phyloP scores from a whole-genome alignment of 441 rosid genomes.

The Erodium trifolium region DNA sequence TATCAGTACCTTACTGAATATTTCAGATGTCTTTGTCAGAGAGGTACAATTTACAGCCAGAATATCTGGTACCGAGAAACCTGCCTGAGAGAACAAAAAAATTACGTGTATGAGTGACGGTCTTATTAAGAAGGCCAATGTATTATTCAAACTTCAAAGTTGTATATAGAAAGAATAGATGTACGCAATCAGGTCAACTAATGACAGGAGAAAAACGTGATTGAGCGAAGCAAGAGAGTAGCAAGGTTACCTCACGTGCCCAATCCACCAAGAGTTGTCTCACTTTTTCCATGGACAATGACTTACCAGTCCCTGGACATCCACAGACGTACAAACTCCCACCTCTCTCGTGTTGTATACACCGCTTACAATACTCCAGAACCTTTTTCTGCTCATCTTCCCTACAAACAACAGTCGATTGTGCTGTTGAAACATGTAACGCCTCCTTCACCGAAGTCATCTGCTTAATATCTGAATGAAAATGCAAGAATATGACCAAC shows the following conservation, averaged over 20 bases:
- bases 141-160: not conserved
- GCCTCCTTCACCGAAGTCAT: constrained; percentile 20
- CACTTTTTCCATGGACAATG: constrained; percentile 24
- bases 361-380: constrained; percentile 19
- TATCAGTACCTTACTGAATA: constrained; percentile 60
- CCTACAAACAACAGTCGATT: constrained; percentile 13
- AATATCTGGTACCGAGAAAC: constrained; percentile 42
- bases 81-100: constrained; percentile 27
- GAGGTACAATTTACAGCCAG: constrained; percentile 61
- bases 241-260: constrained; percentile 21
- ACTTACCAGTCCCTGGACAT: constrained; percentile 27
- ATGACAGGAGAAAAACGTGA: not conserved
- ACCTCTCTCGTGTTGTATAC: constrained; percentile 8
- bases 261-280: constrained; percentile 17
- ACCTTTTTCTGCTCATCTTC: constrained; percentile 21
- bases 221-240: not conserved
- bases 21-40: constrained; percentile 48
- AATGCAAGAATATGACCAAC: not conserved
- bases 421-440: constrained; percentile 19
- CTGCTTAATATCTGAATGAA: constrained; percentile 17
- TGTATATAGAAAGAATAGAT: not conserved
- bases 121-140: not conserved
- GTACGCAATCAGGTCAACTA: not conserved
- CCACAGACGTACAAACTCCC: constrained; percentile 22
- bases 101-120: not conserved